Percentiles rank a stretch among this genome's conserved stretches.
phyloP scores from a whole-genome alignment of 1,284 basidiomycete species.

The Rhizoctonia solani region DNA sequence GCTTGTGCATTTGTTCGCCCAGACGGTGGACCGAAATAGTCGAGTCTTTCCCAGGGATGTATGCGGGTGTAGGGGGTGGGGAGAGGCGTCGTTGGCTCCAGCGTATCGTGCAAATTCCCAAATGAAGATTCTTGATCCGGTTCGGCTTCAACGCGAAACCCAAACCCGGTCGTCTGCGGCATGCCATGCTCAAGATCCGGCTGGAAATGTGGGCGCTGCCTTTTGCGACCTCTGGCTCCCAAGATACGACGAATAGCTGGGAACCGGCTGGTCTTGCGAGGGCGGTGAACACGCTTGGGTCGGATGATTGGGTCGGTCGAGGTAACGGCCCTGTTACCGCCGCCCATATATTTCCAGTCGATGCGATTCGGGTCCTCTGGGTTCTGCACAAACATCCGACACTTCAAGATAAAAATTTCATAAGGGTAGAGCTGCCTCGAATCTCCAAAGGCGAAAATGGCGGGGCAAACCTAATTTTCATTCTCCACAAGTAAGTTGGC shows the following conservation, averaged over 20 bases:
- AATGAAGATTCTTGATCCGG: background rate
- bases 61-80: conserved; percentile 13
- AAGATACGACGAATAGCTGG: background rate
- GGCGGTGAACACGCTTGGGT: background rate
- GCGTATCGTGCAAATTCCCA: background rate
- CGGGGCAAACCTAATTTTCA: conserved; percentile 5
- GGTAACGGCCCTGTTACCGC: background rate
- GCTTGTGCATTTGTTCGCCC: background rate
- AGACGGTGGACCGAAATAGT: background rate
- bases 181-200: background rate
- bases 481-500: background rate
- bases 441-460: conserved; percentile 26
- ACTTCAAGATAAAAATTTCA: conserved; percentile 16
- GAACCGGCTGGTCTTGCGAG: background rate
- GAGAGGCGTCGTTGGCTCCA: background rate
- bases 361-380: background rate
- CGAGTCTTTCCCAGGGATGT: conserved; percentile 21
- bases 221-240: background rate
- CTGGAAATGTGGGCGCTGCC: background rate
- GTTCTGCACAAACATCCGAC: background rate
- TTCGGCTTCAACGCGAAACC: background rate
- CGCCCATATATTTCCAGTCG: conserved; percentile 10
- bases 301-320: conserved; percentile 23
- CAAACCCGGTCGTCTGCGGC: background rate
- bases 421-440: conserved; percentile 16